Evolutionary conservation across 352 stramenopile genomes (phyloP).

Genomic region (Pythium oligandrum): DNA sequence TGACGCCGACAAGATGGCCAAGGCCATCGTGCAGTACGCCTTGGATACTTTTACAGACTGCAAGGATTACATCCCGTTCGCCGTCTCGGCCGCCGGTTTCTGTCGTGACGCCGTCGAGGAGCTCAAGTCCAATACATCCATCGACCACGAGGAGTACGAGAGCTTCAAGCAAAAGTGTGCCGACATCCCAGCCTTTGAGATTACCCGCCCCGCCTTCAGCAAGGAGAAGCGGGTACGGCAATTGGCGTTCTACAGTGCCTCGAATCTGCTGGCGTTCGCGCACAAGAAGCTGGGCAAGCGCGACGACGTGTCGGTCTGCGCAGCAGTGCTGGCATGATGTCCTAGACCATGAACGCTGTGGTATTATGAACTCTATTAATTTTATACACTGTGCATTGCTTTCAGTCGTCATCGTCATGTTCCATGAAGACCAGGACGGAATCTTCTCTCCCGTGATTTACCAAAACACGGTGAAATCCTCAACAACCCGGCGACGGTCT

Average conservation of each 20-base stretch:
- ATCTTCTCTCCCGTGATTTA: too few species aligned
- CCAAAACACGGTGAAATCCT: too few species aligned
- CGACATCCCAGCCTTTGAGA: slow-evolving; percentile 57
- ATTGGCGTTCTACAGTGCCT: slow-evolving; percentile 85
- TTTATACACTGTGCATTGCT: neutral
- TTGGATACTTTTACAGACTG: slow-evolving; percentile 62
- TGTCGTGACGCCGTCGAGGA: slow-evolving; percentile 74
- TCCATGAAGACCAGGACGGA: too few species aligned
- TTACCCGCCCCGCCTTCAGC: slow-evolving; percentile 54
- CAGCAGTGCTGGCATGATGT: slow-evolving; percentile 63
- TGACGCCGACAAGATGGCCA: slow-evolving; percentile 72
- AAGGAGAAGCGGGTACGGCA: slow-evolving; percentile 85
- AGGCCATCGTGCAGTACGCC: slow-evolving; percentile 59
- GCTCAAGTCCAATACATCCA: slow-evolving; percentile 59
- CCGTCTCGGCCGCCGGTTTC: slow-evolving; percentile 77
- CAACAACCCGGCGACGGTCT: too few species aligned
- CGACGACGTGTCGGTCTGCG: slow-evolving; percentile 84
- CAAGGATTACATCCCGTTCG: slow-evolving; percentile 80
- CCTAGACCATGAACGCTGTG: slow-evolving; percentile 1
- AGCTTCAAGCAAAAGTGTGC: slow-evolving; percentile 69
- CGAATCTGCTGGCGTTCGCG: slow-evolving; percentile 83
- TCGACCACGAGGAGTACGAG: slow-evolving; percentile 62
- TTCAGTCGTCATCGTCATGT: neutral
- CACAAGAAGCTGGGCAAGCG: slow-evolving; percentile 87
- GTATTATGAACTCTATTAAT: neutral